These are phyloP conservation scores for Colletotrichum cuscutae DNA, from an alignment of 2,329 filamentous ascomycete genomes.

Conservation along the genomic window DNA sequence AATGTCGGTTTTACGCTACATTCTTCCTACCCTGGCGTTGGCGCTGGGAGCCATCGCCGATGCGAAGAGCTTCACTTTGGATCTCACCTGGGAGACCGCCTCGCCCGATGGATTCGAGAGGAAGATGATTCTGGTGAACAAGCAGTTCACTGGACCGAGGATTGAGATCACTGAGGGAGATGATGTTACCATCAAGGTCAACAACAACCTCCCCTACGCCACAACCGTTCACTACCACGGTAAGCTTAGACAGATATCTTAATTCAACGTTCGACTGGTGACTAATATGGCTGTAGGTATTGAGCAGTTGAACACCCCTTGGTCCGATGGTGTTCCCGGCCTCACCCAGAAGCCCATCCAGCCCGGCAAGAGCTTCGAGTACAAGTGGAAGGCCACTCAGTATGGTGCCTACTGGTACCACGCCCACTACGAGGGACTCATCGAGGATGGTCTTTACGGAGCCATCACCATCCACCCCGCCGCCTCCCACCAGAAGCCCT, in stretches of 20 bases:
- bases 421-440: slow-evolving; percentile 63
- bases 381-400: slow-evolving; percentile 65
- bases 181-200: slow-evolving; percentile 53
- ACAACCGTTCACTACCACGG: slow-evolving; percentile 63
- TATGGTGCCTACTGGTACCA: slow-evolving; percentile 72
- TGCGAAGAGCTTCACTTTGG: slow-evolving; percentile 38
- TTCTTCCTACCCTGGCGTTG: slow-evolving; percentile 32
- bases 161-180: slow-evolving; percentile 65
- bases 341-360: slow-evolving; percentile 63
- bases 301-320: slow-evolving; percentile 54
- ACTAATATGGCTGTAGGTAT: slow-evolving; percentile 42
- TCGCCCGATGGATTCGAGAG: slow-evolving; percentile 56
- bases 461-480: slow-evolving; percentile 61
- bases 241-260: slow-evolving; percentile 28
- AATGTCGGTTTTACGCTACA: slow-evolving; percentile 33
- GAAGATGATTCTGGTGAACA: slow-evolving; percentile 65
- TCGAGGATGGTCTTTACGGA: slow-evolving; percentile 70
- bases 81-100: slow-evolving; percentile 49
- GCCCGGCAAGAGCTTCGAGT: slow-evolving; percentile 58
- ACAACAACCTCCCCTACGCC: slow-evolving; percentile 58
- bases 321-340: slow-evolving; percentile 70
- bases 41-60: slow-evolving; percentile 33
- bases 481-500: slow-evolving; percentile 52
- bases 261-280: background rate
- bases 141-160: slow-evolving; percentile 69